phyloP scores from a whole-genome alignment of 2,329 filamentous ascomycete genomes.

The Neonectria sp. region DNA sequence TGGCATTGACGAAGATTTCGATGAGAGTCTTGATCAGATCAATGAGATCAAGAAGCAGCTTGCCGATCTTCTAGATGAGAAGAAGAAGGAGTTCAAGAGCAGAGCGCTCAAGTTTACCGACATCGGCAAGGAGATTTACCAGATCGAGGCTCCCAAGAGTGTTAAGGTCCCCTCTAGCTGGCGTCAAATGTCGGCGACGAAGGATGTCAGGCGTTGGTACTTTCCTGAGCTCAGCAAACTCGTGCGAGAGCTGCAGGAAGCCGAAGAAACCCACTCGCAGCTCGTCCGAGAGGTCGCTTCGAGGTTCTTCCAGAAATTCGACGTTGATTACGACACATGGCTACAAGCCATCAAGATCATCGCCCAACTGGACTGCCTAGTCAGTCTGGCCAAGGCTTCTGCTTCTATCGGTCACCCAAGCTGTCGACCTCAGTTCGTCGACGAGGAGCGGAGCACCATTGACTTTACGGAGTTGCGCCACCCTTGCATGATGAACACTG shows the following conservation, averaged over 20 bases:
- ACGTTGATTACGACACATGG: conserved; percentile 89
- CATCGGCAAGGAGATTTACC: conserved; percentile 97
- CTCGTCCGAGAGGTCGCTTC: conserved; percentile 88
- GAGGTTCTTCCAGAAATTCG: conserved; percentile 90
- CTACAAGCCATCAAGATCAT: conserved; percentile 91
- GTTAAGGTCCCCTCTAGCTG: conserved; percentile 90
- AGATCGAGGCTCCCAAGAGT: conserved; percentile 89
- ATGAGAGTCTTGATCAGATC: conserved; percentile 84
- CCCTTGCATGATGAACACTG: conserved; percentile 91
- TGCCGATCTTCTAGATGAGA: conserved; percentile 77
- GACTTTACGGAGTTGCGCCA: conserved; percentile 94
- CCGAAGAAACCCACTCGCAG: conserved; percentile 93
- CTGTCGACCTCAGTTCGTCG: conserved; percentile 90
- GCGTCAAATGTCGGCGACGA: conserved; percentile 97
- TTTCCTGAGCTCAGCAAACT: conserved; percentile 86
- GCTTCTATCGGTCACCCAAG: conserved; percentile 86
- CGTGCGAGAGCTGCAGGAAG: conserved; percentile 91
- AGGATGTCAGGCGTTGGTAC: conserved; percentile 93
- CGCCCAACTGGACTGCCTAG: conserved; percentile 93
- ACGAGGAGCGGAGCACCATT: conserved; percentile 87
- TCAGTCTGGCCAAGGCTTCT: conserved; percentile 93
- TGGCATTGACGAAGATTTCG: conserved; percentile 93
- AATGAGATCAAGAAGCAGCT: conserved; percentile 82
- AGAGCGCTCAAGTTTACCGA: conserved; percentile 83
- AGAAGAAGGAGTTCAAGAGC: conserved; percentile 81